Evolutionary conservation across 2,329 filamentous ascomycete species (phyloP), one percentile per base, ranked within the genome.

Genomic region (Fusarium beomiforme): DNA sequence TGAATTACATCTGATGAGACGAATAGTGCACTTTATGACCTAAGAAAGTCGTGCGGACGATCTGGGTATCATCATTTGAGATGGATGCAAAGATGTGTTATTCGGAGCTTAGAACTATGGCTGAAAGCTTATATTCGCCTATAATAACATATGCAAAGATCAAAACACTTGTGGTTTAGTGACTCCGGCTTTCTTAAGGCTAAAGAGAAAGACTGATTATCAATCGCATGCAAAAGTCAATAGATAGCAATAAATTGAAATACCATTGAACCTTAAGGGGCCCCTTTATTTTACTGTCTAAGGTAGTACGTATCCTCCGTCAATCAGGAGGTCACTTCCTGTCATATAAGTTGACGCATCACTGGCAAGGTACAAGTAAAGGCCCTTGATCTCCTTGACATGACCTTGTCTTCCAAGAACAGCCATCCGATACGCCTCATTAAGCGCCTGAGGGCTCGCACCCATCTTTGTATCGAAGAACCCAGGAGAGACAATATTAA

Each of bases 381-480:
- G 78, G 8, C 88, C 89, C 84, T 91, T 91, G 70, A 91, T 82
- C 82, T 91, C 89, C 82, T 89, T 90, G 6, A 89, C 88, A 74
- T 91, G 85, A 29, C 87, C 89, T 68, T 90, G 85, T 66, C 89
- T 85, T 39, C 88, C 85, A 19, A 87, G 72, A 3, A 81, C 80
- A 1, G 86, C 80, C 86, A 88, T 87, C 2, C 84, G 75, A 46
- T 83, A 81, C 2, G 81, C 83, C 74, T 88, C 86, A 21, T 87
- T 83, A 11, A 84, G 67, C 4, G 81, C 80, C 5, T 61, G 44
- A 0, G 82, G 80, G 19, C 82, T 78, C 1, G 85, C 86, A 0
- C 85, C 85, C 81, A 89, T 86, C 71, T 57, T 72, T 1, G 87
- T 89, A 58, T 87, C 82, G 70, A 89, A 86, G 77, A 86, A 89